Conservation (phyloP, 176 grass and related monocot genomes). For the Avena sativa region DNA sequence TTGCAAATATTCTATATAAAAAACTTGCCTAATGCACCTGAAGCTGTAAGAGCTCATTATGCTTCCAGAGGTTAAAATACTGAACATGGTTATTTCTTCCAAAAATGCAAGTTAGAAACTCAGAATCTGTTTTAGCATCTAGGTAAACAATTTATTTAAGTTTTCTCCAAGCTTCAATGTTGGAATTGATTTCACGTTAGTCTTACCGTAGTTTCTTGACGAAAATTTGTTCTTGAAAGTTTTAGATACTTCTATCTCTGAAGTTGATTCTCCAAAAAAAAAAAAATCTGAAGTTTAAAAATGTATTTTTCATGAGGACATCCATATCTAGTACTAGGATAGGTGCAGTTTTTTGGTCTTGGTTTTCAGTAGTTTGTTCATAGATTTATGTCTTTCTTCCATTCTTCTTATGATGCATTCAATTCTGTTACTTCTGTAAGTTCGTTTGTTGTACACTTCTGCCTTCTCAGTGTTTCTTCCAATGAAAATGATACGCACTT, state of each 20-base stretch:
- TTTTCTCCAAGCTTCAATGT: background rate
- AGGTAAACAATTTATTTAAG: background rate
- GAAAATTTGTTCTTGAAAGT: background rate
- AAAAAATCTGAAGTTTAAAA: background rate
- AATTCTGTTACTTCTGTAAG: too few species aligned
- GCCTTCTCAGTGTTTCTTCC: too few species aligned
- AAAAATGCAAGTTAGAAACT: background rate
- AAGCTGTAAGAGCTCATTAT: background rate
- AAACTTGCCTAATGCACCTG: background rate
- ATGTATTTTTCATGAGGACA: background rate
- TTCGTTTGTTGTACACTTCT: too few species aligned
- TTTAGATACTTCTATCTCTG: background rate
- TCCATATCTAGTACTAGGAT: too few species aligned
- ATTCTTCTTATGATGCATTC: too few species aligned
- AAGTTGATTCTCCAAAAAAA: background rate
- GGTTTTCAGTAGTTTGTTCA: too few species aligned
- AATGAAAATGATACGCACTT: too few species aligned
- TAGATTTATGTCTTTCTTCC: too few species aligned
- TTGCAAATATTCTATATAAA: background rate
- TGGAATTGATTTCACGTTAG: background rate
- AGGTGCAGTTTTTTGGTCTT: too few species aligned
- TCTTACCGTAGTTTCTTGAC: background rate
- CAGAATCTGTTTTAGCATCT: background rate
- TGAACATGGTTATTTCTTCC: background rate
- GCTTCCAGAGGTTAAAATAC: background rate